phyloP scores from a whole-genome alignment of 768 basidiomycete species.

The Leucogyrophana mollusca region DNA sequence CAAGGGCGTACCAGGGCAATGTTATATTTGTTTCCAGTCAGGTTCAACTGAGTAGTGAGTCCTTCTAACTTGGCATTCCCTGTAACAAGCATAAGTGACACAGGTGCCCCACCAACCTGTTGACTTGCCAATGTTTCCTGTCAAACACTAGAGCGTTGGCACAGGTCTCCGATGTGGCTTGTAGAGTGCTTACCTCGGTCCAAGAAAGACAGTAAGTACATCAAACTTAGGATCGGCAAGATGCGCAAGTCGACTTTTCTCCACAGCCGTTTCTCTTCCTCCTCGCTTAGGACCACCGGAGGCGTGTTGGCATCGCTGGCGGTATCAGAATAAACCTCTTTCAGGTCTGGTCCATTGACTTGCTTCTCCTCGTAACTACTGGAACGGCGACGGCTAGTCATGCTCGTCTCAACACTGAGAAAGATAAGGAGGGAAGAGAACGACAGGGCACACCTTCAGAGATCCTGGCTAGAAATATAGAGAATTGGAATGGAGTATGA shows the following conservation, averaged over 20 bases:
- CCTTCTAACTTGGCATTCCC: constrained; percentile 73
- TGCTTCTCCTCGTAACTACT: no score
- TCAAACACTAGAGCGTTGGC: no score
- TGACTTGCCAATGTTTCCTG: constrained; percentile 56
- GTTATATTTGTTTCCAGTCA: constrained; percentile 62
- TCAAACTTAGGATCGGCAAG: constrained; percentile 55
- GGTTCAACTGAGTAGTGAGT: constrained; percentile 49
- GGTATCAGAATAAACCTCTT: no score
- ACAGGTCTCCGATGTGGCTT: no score
- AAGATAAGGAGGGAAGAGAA: no score
- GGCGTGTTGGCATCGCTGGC: constrained; percentile 3
- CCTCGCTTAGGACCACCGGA: constrained; percentile 7
- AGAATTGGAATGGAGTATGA: no score
- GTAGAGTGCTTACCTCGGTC: constrained; percentile 50
- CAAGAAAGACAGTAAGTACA: constrained; percentile 64
- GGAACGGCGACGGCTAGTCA: no score
- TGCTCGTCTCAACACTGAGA: no score
- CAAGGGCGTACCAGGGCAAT: constrained; percentile 54
- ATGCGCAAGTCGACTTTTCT: constrained; percentile 57
- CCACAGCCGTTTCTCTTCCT: constrained; percentile 53
- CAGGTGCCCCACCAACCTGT: neutral
- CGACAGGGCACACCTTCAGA: no score
- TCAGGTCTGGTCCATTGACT: no score
- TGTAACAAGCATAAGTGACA: neutral
- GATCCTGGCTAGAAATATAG: no score